Conservation (phyloP, 192 early-diverging fungal species). For the Rhizoclosmatium sp. region DNA sequence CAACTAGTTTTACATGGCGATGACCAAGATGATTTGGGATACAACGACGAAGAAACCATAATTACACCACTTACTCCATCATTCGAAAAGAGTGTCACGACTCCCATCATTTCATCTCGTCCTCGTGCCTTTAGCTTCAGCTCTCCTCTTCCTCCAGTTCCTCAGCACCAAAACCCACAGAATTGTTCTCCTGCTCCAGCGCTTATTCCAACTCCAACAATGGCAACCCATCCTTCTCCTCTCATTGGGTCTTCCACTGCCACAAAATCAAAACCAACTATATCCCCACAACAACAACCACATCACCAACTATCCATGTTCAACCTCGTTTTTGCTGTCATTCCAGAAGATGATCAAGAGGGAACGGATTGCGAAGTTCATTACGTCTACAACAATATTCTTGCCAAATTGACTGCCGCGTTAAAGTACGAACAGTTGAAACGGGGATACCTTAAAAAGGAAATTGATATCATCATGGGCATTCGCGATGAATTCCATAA, state of each 20-base stretch:
- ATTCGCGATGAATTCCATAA: conserved; percentile 67
- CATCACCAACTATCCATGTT: conserved; percentile 72
- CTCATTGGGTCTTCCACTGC: background rate
- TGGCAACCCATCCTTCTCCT: background rate
- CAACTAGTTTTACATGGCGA: conserved; percentile 13
- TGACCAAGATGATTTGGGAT: background rate
- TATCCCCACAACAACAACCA: conserved; percentile 27
- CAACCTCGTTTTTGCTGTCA: conserved; percentile 80
- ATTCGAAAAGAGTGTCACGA: conserved; percentile 24
- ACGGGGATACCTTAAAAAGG: conserved; percentile 76
- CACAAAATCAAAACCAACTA: conserved; percentile 20
- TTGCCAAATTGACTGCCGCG: conserved; percentile 72
- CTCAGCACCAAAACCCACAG: too few relatives aligned
- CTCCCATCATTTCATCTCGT: conserved; percentile 9
- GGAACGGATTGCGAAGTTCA: conserved; percentile 60
- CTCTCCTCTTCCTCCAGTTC: background rate
- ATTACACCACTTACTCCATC: too few relatives aligned
- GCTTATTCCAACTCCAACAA: background rate
- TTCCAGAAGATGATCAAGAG: conserved; percentile 24
- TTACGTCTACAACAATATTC: conserved; percentile 73
- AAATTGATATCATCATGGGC: conserved; percentile 75
- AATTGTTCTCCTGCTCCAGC: too few relatives aligned
- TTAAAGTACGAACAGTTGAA: conserved; percentile 81
- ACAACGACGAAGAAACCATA: too few relatives aligned
- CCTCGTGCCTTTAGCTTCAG: background rate